Evolutionary conservation across 495 filamentous ascomycete species (phyloP).

Genomic region (Pyronema omphalodes): DNA sequence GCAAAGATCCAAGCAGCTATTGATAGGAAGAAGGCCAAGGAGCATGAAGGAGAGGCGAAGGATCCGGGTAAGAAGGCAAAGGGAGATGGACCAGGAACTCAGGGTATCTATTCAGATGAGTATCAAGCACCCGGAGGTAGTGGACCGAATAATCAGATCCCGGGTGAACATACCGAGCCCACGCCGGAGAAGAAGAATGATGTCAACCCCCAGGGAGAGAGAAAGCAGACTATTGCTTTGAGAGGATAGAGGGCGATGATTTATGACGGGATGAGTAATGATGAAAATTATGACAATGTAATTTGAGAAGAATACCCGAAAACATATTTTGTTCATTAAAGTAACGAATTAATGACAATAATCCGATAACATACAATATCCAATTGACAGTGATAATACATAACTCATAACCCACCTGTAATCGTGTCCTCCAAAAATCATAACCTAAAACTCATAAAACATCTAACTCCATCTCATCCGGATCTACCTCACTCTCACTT

Average conservation of each 20-base stretch:
- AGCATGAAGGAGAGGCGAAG: neutral
- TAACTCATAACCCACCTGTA: too few species aligned
- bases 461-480: too few species aligned
- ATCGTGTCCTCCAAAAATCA: too few species aligned
- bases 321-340: too few species aligned
- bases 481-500: too few species aligned
- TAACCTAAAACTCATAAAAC: too few species aligned
- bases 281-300: too few species aligned
- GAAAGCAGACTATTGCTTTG: neutral
- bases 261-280: too few species aligned
- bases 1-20: slow-evolving; percentile 21
- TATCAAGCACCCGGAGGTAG: neutral
- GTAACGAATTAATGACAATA: too few species aligned
- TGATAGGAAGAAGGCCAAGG: slow-evolving; percentile 8
- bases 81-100: neutral
- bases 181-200: neutral
- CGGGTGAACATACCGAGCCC: neutral
- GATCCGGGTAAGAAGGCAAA: neutral
- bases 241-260: neutral
- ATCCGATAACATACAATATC: too few species aligned
- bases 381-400: too few species aligned
- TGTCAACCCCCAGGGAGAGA: neutral
- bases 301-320: too few species aligned
- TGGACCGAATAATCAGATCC: neutral
- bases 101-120: slow-evolving; percentile 4